Conservation (phyloP, 2,329 filamentous ascomycete genomes). For the Sclerotinia sclerotiorum region DNA sequence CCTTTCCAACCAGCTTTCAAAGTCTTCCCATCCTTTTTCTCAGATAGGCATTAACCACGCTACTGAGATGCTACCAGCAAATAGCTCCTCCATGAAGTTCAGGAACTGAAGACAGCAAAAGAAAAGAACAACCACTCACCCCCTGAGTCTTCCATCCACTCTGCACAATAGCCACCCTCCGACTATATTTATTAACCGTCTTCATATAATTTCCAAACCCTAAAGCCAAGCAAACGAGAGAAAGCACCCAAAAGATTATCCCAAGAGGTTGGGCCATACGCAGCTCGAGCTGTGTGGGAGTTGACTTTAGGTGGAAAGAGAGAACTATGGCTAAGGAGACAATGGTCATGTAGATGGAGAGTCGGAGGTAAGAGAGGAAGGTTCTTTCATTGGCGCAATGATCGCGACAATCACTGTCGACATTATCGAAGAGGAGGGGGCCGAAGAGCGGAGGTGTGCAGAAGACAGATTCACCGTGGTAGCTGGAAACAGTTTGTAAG, state of each 20-base stretch:
- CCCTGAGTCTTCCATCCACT: constrained; percentile 89
- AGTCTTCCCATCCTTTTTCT: not conserved
- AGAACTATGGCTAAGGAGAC: constrained; percentile 88
- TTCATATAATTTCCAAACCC: constrained; percentile 87
- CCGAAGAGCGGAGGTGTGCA: constrained; percentile 44
- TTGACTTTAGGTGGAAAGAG: constrained; percentile 82
- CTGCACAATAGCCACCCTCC: constrained; percentile 80
- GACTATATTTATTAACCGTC: constrained; percentile 76
- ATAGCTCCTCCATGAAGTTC: not conserved
- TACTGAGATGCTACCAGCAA: no score
- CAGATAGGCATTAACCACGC: no score
- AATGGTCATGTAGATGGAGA: constrained; percentile 87
- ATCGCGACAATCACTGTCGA: constrained; percentile 61
- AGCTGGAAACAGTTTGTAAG: constrained; percentile 21
- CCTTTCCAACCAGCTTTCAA: not conserved
- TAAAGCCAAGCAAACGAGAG: constrained; percentile 70
- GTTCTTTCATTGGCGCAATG: constrained; percentile 55
- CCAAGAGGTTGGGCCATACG: constrained; percentile 81
- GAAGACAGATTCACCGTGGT: constrained; percentile 33
- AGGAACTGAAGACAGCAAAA: not conserved
- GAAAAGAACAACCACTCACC: constrained; percentile 46
- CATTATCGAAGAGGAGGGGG: constrained; percentile 65
- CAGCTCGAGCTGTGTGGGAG: constrained; percentile 69
- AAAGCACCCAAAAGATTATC: constrained; percentile 81
- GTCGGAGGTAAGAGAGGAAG: constrained; percentile 87